Conservation (phyloP, 148 eudicot genomes). For the Rhododendron griersonianum region DNA sequence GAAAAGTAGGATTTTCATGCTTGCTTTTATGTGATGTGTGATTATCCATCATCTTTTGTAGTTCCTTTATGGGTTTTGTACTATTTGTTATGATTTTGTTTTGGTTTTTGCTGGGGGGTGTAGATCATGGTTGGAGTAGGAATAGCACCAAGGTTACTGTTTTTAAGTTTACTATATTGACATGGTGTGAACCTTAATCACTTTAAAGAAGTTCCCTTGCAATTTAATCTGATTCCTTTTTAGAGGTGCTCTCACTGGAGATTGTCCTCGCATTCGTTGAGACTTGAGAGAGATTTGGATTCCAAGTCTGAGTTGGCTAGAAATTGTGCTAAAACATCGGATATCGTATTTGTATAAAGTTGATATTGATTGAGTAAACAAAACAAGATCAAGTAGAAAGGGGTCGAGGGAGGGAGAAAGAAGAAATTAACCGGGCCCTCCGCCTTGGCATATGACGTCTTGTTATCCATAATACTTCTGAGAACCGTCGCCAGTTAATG, state of each 20-base stretch:
- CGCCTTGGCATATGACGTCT: background rate
- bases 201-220: background rate
- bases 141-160: too few species aligned
- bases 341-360: background rate
- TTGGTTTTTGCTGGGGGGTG: too few species aligned
- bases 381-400: background rate
- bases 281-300: background rate
- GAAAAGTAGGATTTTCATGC: too few species aligned
- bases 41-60: too few species aligned
- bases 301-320: background rate
- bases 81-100: too few species aligned
- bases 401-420: background rate
- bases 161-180: background rate
- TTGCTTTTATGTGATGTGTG: too few species aligned
- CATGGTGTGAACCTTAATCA: background rate
- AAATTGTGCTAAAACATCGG: background rate
- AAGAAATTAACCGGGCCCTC: background rate
- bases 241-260: background rate
- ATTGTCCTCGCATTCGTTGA: background rate
- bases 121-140: too few species aligned
- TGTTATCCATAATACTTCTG: background rate
- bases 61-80: too few species aligned
- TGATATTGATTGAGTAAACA: background rate
- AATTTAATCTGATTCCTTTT: background rate
- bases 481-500: background rate